These are phyloP conservation scores for Arachnomyces sp. DNA, from an alignment of 2,329 filamentous ascomycete genomes.

Conservation along the genomic window DNA sequence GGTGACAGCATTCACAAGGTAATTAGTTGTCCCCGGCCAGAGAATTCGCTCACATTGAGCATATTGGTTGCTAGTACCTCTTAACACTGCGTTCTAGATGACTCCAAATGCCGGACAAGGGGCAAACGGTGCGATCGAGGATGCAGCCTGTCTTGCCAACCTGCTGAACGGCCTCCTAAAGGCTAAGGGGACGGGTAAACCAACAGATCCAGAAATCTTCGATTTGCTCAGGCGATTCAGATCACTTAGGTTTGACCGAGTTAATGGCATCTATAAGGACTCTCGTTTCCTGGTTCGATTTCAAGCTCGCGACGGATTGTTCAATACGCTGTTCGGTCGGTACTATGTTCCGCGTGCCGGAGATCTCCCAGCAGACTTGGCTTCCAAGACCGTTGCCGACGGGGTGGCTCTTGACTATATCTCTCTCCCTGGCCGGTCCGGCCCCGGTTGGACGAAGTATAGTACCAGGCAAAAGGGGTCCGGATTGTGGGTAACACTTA, in stretches of 20 bases:
- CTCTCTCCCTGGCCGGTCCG: slow-evolving; percentile 8
- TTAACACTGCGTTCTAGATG: slow-evolving; percentile 17
- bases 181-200: not conserved
- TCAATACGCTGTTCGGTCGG: slow-evolving; percentile 13
- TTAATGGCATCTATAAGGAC: slow-evolving; percentile 10
- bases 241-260: slow-evolving; percentile 10
- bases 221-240: slow-evolving; percentile 9
- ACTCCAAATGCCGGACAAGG: slow-evolving; percentile 33
- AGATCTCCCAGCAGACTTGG: slow-evolving; percentile 11
- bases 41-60: slow-evolving; percentile 12
- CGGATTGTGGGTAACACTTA: no score
- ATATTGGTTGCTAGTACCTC: not conserved
- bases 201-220: slow-evolving; percentile 3
- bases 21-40: no score
- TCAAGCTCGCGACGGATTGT: slow-evolving; percentile 15
- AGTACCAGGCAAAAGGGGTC: no score
- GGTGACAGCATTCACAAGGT: slow-evolving; percentile 40
- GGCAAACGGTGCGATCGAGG: slow-evolving; percentile 37
- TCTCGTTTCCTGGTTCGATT: slow-evolving; percentile 12
- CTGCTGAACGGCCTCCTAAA: slow-evolving; percentile 15
- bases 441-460: slow-evolving; percentile 11
- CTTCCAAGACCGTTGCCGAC: slow-evolving; percentile 14
- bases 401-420: slow-evolving; percentile 13
- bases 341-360: slow-evolving; percentile 14
- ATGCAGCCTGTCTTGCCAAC: slow-evolving; percentile 29